Conservation (phyloP, 78 protist species). For the Acrasis kona region DNA sequence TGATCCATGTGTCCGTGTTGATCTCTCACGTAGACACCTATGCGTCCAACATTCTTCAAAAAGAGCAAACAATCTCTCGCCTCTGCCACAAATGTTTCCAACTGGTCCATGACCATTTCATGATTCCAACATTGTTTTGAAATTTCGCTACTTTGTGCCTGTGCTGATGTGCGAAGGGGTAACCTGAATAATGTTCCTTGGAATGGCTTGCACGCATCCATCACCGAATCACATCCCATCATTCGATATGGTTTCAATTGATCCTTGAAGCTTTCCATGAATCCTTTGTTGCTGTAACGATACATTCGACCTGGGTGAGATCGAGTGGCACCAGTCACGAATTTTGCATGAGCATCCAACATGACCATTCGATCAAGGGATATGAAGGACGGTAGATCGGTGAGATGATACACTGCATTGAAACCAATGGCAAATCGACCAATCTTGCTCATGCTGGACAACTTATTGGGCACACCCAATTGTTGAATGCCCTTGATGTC, state of each 20-base stretch:
- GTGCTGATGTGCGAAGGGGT: slow-evolving; percentile 29
- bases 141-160: slow-evolving; percentile 5
- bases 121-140: background rate
- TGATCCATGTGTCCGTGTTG: background rate
- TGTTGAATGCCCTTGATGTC: slow-evolving; percentile 20
- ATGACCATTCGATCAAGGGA: background rate
- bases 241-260: slow-evolving; percentile 11
- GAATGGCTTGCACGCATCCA: background rate
- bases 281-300: background rate
- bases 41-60: background rate
- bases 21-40: background rate
- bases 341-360: slow-evolving; percentile 34
- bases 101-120: background rate
- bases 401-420: slow-evolving; percentile 38
- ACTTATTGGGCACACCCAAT: slow-evolving; percentile 14
- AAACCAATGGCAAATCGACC: slow-evolving; percentile 64
- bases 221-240: background rate
- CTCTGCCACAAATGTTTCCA: background rate
- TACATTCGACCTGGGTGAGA: background rate
- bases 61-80: background rate
- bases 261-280: background rate
- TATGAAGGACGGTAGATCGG: slow-evolving; percentile 45
- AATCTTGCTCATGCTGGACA: background rate
- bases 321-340: background rate
- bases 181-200: slow-evolving; percentile 44